These are phyloP conservation scores for Aspergillus campestris DNA, from an alignment of 495 filamentous ascomycete genomes.

Conservation along the genomic window DNA sequence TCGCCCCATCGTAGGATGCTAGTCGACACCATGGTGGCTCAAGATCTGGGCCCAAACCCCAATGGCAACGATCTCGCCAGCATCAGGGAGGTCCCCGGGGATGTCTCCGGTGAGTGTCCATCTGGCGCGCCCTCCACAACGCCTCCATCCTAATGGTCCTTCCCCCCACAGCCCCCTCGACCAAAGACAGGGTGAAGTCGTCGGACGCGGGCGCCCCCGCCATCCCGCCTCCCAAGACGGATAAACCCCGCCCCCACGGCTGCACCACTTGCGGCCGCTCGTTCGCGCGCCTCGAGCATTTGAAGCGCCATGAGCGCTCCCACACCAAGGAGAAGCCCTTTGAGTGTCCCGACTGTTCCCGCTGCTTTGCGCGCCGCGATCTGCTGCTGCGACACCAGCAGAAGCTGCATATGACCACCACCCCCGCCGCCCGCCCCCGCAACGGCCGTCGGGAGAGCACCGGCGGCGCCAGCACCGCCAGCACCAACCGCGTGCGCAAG, in stretches of 20 bases:
- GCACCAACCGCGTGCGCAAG: constrained; percentile 74
- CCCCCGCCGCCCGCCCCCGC: constrained; percentile 78
- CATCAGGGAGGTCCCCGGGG: constrained; percentile 37
- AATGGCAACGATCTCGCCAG: constrained; percentile 37
- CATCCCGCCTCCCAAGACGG: constrained; percentile 76
- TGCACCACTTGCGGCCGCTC: constrained; percentile 89
- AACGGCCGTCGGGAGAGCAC: constrained; percentile 77
- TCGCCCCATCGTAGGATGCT: constrained; percentile 23
- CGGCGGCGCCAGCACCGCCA: constrained; percentile 57
- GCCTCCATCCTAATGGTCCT: no score
- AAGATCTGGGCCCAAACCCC: constrained; percentile 27
- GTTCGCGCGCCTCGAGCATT: constrained; percentile 90
- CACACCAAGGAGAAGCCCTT: constrained; percentile 99
- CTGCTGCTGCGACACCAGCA: constrained; percentile 93
- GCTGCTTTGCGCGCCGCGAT: constrained; percentile 93
- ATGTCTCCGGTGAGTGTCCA: constrained; percentile 40
- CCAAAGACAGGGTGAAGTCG: constrained; percentile 27
- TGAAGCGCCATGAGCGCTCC: constrained; percentile 96
- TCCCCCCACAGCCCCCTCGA: constrained; percentile 10
- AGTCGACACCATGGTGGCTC: constrained; percentile 33
- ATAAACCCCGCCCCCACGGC: constrained; percentile 93
- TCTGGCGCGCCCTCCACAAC: no score
- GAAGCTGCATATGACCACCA: constrained; percentile 96
- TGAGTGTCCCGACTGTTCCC: constrained; percentile 88
- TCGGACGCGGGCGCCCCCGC: constrained; percentile 24